Evolutionary conservation across 768 basidiomycete species (phyloP), one percentile per base, ranked within the genome.

Genomic region (Mycena rosella): DNA sequence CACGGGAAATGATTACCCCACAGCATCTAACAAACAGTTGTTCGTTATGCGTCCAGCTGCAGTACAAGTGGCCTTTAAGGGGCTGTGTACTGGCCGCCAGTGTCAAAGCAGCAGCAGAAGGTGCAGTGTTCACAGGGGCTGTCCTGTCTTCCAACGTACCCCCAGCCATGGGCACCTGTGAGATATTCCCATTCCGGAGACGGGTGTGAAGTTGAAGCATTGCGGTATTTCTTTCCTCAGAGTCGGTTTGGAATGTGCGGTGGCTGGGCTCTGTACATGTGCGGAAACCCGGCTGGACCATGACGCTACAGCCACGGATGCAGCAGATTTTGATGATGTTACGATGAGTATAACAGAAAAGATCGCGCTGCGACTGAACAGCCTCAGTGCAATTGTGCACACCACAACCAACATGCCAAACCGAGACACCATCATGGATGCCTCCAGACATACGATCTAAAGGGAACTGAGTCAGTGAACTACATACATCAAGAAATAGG

Each of bases 161-260:
- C n/a, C 56, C 55, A 2, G 63, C 63, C 1, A 32, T 17, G 1
- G 34, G 47, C 0, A 59, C 49, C 4, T 52, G 17, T 13, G 56
- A n/a, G 2, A 53, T 53, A 0, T 14, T 22, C 0, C 56, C 56
- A 1, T 34, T 17, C 0, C 42, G 20, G 0, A 65, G 40, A 22
- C 57, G 48, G 5, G 26, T 34, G 5, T n/a, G 57, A 7, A 65
- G 29, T 34, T 65, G 64, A 22, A 65, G 59, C 64, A 65, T 65
- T 0, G 56, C 64, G 1, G 38, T 14, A 29, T 65, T 65, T 17
- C n/a, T 18, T 13, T 44, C 38, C 0, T 65, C 29, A 0, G 49
- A 49, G 27, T n/a, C 17, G 3, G 4, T 52, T 36, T 65, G 56
- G 17, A 65, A 65, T 1, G 42, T 29, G 0, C 57, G 49, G 9